phyloP scores from a whole-genome alignment of 495 filamentous ascomycete species.

The Emericellopsis terricola region DNA sequence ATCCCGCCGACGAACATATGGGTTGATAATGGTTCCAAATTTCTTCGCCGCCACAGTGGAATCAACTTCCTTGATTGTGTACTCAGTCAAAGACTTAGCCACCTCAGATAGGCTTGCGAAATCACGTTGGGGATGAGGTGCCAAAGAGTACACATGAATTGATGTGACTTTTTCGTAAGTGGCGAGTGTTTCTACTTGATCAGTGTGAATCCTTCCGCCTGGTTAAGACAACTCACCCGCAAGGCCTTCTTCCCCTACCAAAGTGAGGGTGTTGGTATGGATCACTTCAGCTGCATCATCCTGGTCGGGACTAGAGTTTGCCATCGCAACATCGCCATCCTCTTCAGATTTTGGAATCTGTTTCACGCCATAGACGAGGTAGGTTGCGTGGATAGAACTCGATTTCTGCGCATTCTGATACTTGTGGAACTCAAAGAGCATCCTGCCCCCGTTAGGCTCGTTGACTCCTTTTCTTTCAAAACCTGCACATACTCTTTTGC shows the following conservation, averaged over 20 bases:
- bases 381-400: constrained; percentile 66
- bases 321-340: constrained; percentile 58
- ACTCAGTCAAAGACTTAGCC: constrained; percentile 26
- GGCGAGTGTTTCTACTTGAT: constrained; percentile 40
- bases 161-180: constrained; percentile 53
- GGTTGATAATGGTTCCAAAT: constrained; percentile 57
- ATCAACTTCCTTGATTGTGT: constrained; percentile 36
- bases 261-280: constrained; percentile 38
- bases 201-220: constrained; percentile 4
- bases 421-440: constrained; percentile 78
- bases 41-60: constrained; percentile 35
- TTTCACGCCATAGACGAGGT: constrained; percentile 54
- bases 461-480: no score
- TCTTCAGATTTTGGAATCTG: constrained; percentile 18
- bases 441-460: no score
- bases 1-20: constrained; percentile 4
- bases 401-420: constrained; percentile 64
- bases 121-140: constrained; percentile 41
- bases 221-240: constrained; percentile 30
- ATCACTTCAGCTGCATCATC: constrained; percentile 21
- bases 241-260: constrained; percentile 67
- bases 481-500: constrained; percentile 48
- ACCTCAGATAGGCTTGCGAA: constrained; percentile 56
- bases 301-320: constrained; percentile 46
- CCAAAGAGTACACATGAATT: constrained; percentile 78